Conservation (phyloP, 805 yeast genomes). For the Groenewaldozyma tartarivorans region DNA sequence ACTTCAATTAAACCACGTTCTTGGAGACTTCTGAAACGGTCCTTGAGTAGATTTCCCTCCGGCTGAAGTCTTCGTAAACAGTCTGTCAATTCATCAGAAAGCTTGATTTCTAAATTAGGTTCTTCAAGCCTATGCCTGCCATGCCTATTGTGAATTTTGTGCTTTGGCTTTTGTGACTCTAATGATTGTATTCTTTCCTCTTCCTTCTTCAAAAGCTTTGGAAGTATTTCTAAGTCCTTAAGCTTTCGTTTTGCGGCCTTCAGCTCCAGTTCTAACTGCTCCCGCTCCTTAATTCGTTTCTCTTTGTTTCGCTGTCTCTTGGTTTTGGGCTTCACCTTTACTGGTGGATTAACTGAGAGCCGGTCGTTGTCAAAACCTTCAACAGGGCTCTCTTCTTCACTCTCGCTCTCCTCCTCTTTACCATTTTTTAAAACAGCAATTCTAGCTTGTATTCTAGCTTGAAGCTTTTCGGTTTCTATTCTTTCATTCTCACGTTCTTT, state of each 20-base stretch:
- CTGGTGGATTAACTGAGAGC: constrained; percentile 45
- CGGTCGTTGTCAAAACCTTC: constrained; percentile 23
- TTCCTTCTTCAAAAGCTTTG: constrained; percentile 20
- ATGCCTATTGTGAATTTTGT: constrained; percentile 19
- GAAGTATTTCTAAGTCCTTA: constrained; percentile 44
- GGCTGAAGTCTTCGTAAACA: constrained; percentile 78
- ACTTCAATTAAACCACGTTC: constrained; percentile 81
- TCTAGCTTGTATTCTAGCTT: constrained; percentile 52
- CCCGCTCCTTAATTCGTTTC: constrained; percentile 41
- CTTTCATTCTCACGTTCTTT: constrained; percentile 58
- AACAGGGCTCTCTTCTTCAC: constrained; percentile 21
- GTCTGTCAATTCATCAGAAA: constrained; percentile 80
- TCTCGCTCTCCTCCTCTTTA: constrained; percentile 30
- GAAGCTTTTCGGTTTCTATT: constrained; percentile 50
- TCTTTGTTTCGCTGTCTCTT: constrained; percentile 65
- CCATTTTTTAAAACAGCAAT: constrained; percentile 54
- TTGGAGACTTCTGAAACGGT: constrained; percentile 73
- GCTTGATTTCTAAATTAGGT: constrained; percentile 58
- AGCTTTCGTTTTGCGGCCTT: constrained; percentile 53
- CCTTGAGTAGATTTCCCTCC: constrained; percentile 80
- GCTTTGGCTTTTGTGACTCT: constrained; percentile 18
- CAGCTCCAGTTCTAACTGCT: constrained; percentile 44
- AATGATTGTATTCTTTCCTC: constrained; percentile 12
- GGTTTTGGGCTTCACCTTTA: constrained; percentile 61
- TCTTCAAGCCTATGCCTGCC: constrained; percentile 40